A percentile compares a stretch with the other conserved stretches of the same genome.
Conservation (phyloP, 345 rosid genomes). For the Atalantia buxifolia region DNA sequence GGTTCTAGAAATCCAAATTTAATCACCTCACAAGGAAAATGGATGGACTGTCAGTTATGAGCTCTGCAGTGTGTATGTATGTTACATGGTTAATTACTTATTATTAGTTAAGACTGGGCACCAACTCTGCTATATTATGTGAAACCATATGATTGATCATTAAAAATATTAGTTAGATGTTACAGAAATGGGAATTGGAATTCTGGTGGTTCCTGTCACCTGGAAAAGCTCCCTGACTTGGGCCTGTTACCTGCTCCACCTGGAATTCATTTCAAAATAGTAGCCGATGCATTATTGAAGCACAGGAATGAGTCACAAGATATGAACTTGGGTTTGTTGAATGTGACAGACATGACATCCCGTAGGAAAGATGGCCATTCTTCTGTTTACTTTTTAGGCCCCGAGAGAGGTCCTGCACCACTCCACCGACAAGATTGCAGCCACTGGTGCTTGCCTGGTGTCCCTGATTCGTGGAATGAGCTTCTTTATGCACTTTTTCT, state of each 20-base stretch:
- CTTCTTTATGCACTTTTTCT: constrained; percentile 52
- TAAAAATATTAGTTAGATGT: background rate
- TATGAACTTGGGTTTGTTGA: constrained; percentile 42
- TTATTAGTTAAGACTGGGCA: background rate
- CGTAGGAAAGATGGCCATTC: constrained; percentile 77
- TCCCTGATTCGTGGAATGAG: constrained; percentile 78
- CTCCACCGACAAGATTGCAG: constrained; percentile 79
- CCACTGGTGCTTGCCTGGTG: constrained; percentile 91
- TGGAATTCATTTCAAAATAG: constrained; percentile 30
- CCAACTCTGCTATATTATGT: background rate
- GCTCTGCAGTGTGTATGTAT: background rate
- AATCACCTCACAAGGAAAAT: background rate
- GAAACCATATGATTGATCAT: background rate
- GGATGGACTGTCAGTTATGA: background rate
- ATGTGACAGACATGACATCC: constrained; percentile 58
- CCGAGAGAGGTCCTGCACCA: constrained; percentile 42
- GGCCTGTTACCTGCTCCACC: constrained; percentile 32
- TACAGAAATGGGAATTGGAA: constrained; percentile 69
- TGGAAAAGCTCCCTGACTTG: constrained; percentile 68
- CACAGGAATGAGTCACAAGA: constrained; percentile 25
- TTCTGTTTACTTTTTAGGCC: constrained; percentile 55
- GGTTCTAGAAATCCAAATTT: background rate
- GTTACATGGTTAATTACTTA: background rate
- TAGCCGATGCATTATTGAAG: constrained; percentile 34
- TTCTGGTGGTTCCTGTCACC: constrained; percentile 53